These are phyloP conservation scores for Colletotrichum brevisporum DNA, from an alignment of 2,329 filamentous ascomycete genomes.

Conservation along the genomic window DNA sequence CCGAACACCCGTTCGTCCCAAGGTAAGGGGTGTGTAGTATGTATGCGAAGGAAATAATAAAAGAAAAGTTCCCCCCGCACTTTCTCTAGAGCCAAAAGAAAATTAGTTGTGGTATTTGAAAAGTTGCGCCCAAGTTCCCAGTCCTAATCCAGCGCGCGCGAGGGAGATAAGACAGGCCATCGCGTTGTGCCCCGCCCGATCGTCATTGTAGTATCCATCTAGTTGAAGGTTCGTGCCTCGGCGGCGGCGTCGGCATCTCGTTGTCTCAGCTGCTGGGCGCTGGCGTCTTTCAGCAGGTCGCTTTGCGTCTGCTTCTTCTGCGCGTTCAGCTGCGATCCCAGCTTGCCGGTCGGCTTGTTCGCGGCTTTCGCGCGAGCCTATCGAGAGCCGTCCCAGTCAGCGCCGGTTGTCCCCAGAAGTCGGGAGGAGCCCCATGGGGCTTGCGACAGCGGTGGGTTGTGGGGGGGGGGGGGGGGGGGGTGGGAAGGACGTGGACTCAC, in stretches of 20 bases:
- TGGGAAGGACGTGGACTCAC: constrained; percentile 61
- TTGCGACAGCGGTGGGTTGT: neutral
- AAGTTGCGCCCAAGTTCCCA: neutral
- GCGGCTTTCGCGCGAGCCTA: constrained; percentile 78
- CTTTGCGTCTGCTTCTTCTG: constrained; percentile 82
- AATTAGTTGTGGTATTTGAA: constrained; percentile 3
- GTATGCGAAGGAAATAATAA: neutral
- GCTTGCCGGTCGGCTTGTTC: constrained; percentile 74
- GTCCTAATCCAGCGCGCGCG: neutral
- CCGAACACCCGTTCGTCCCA: neutral
- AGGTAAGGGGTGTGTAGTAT: neutral
- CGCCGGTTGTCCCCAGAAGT: neutral
- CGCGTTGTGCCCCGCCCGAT: neutral
- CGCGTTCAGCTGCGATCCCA: constrained; percentile 78
- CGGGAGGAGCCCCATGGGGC: neutral
- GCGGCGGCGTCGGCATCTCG: constrained; percentile 76
- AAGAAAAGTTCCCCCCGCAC: neutral
- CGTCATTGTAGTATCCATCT: constrained; percentile 46
- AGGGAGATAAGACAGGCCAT: no score
- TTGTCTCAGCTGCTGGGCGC: constrained; percentile 73
- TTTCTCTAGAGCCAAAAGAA: constrained; percentile 2
- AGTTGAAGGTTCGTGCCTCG: constrained; percentile 49
- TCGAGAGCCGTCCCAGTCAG: neutral
- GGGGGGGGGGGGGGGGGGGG: constrained; percentile 28
- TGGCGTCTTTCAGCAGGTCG: constrained; percentile 77